phyloP scores from a whole-genome alignment of 345 rosid genomes.

The Boechera retrofracta region DNA sequence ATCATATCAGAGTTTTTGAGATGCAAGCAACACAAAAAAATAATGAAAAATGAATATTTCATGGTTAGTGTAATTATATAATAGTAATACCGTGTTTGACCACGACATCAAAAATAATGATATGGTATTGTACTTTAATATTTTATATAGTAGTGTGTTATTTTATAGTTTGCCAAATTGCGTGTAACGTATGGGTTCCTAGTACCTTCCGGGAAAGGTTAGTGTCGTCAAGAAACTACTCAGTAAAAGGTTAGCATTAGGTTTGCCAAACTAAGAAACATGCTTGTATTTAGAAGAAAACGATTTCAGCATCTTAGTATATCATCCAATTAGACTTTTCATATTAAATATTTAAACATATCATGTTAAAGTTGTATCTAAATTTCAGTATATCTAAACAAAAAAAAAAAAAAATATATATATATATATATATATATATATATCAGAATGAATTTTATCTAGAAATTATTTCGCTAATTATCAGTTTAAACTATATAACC shows the following conservation, averaged over 20 bases:
- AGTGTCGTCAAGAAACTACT: constrained; percentile 31
- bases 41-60: background rate
- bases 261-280: constrained; percentile 34
- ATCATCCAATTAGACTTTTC: background rate
- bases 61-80: background rate
- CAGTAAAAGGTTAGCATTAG: constrained; percentile 36
- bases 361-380: background rate
- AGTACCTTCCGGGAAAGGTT: constrained; percentile 25
- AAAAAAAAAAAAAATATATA: background rate
- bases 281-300: background rate
- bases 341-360: background rate
- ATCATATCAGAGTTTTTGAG: background rate
- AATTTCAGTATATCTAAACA: background rate
- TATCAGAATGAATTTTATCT: background rate
- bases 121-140: background rate
- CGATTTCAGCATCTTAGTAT: background rate
- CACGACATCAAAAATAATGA: background rate
- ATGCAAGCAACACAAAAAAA: constrained; percentile 25
- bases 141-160: background rate
- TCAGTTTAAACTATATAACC: background rate
- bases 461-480: no score
- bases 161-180: constrained; percentile 16
- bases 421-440: no score
- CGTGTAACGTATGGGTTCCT: constrained; percentile 35
- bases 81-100: constrained; percentile 20